A percentile compares a stretch with the other conserved stretches of the same genome.
These are phyloP conservation scores for Phytophthora macrochlamydospora DNA, from an alignment of 352 stramenopile genomes.

Conservation along the genomic window DNA sequence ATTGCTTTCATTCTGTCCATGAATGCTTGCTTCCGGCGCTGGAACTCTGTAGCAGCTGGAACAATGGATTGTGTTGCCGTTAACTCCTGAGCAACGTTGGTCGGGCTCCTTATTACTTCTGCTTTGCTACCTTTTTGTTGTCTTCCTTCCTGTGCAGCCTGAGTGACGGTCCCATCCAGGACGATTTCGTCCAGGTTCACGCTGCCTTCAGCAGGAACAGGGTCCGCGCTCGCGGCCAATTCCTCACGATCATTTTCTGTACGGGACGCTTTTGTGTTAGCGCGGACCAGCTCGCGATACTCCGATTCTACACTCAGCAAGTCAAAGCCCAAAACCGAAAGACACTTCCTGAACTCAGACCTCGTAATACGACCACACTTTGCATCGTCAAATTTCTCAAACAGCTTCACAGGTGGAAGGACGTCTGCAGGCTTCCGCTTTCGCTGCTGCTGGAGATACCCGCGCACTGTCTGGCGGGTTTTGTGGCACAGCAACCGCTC, in stretches of 20 bases:
- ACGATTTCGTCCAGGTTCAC: slow-evolving; percentile 45
- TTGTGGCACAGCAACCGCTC: slow-evolving; percentile 70
- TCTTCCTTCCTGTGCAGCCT: slow-evolving; percentile 4
- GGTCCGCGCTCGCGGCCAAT: neutral
- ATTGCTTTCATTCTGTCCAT: slow-evolving; percentile 79
- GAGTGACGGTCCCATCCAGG: slow-evolving; percentile 11
- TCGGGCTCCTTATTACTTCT: neutral
- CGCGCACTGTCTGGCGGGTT: slow-evolving; percentile 54
- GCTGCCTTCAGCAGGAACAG: neutral
- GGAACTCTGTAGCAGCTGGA: slow-evolving; percentile 58
- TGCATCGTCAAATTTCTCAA: slow-evolving; percentile 61
- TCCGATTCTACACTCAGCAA: slow-evolving; percentile 64
- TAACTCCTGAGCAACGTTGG: neutral
- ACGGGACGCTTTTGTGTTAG: slow-evolving; percentile 13
- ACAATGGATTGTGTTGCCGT: neutral
- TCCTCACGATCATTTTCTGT: slow-evolving; percentile 16
- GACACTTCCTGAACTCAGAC: slow-evolving; percentile 68
- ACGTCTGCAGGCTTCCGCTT: slow-evolving; percentile 21
- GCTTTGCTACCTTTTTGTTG: neutral
- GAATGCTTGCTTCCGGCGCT: slow-evolving; percentile 74
- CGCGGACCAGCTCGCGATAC: slow-evolving; percentile 47
- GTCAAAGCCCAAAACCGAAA: slow-evolving; percentile 71
- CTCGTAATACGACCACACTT: slow-evolving; percentile 53
- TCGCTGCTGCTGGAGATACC: slow-evolving; percentile 37
- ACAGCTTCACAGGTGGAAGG: slow-evolving; percentile 40